phyloP scores from a whole-genome alignment of 75 land plant species.

The Azolla pinnata region DNA sequence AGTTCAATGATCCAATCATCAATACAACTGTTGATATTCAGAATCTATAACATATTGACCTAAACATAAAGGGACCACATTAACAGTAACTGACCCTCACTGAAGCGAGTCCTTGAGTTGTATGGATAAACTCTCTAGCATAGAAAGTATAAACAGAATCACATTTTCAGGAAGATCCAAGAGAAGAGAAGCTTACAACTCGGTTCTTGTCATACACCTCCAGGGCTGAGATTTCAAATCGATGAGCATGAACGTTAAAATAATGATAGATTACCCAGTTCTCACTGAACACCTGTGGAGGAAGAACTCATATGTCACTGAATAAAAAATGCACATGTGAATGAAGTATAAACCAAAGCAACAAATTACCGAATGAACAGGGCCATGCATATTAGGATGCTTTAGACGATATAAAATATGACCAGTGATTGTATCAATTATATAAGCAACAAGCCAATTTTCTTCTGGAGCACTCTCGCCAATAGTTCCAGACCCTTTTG shows the following conservation, averaged over 20 bases:
- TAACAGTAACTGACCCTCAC: no score
- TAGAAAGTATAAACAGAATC: neutral
- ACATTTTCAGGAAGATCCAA: neutral
- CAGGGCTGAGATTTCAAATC: conserved; percentile 92
- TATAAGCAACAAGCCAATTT: conserved; percentile 67
- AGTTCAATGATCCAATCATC: no score
- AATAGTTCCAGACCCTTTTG: conserved; percentile 56
- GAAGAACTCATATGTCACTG: neutral
- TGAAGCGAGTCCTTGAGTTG: no score
- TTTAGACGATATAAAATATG: conserved; percentile 74
- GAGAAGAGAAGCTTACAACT: conserved; percentile 41
- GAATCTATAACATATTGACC: no score
- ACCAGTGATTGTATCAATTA: conserved; percentile 88
- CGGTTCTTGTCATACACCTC: conserved; percentile 93
- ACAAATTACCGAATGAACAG: conserved; percentile 79
- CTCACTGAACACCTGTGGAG: conserved; percentile 78
- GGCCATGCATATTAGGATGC: conserved; percentile 81
- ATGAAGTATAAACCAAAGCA: neutral
- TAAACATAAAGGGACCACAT: no score
- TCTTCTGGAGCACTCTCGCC: conserved; percentile 79
- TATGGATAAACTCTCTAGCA: no score
- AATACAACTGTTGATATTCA: no score
- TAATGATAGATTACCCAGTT: conserved; percentile 99
- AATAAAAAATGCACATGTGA: neutral
- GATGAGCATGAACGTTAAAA: conserved; percentile 82